A percentile compares a stretch with the other conserved stretches of the same genome.
Evolutionary conservation across 2,329 filamentous ascomycete genomes (phyloP).

Genomic region (Metarhizium brunneum): DNA sequence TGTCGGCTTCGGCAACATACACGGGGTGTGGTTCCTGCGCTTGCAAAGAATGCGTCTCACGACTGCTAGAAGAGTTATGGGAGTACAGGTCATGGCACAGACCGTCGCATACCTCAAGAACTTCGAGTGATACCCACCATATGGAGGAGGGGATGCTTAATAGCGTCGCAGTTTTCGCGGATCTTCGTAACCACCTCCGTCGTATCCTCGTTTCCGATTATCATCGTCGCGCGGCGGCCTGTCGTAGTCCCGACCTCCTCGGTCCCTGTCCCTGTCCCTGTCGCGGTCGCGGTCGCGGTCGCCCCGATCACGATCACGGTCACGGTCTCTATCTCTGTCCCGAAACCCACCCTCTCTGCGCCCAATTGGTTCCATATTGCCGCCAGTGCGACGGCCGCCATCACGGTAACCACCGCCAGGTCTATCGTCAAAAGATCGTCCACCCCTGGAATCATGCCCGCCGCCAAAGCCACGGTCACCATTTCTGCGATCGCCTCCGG

Average conservation of each 20-base stretch:
- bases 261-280: constrained; percentile 18
- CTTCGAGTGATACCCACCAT: not conserved
- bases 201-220: constrained; percentile 60
- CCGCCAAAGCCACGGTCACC: constrained; percentile 33
- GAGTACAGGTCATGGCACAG: not conserved
- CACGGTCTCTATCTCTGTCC: constrained; percentile 39
- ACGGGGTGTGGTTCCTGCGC: not conserved
- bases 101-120: not conserved
- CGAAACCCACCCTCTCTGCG: constrained; percentile 52
- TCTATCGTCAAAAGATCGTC: constrained; percentile 52
- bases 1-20: too few species aligned
- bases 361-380: constrained; percentile 78
- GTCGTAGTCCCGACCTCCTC: constrained; percentile 32
- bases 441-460: constrained; percentile 45
- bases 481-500: constrained; percentile 35
- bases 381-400: constrained; percentile 48
- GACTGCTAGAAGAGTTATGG: not conserved
- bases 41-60: not conserved
- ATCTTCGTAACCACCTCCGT: constrained; percentile 75
- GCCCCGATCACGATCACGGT: constrained; percentile 28
- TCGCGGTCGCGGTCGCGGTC: not conserved
- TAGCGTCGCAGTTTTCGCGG: constrained; percentile 57
- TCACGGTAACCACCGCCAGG: constrained; percentile 34
- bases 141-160: constrained; percentile 23
- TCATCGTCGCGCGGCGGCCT: constrained; percentile 48